These are phyloP conservation scores for Aureobasidium sp. DNA, from an alignment of 2,329 filamentous ascomycete species.

Conservation along the genomic window DNA sequence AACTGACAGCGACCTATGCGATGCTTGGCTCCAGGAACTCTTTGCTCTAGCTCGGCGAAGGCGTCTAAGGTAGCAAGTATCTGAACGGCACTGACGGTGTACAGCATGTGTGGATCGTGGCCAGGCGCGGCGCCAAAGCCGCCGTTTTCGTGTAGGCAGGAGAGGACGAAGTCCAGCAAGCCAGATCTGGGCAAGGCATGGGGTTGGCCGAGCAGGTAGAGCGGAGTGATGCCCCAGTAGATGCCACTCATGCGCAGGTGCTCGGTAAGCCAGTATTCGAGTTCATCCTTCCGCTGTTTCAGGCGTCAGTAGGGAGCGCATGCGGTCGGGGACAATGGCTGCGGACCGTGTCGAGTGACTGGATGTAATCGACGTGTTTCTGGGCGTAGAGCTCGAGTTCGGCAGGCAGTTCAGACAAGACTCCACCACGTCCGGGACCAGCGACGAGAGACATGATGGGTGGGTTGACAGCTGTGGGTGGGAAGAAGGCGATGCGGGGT, in stretches of 20 bases:
- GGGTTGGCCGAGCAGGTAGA: slow-evolving; percentile 76
- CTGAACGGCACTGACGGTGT: slow-evolving; percentile 91
- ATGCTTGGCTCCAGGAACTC: slow-evolving; percentile 58
- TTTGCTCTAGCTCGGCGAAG: slow-evolving; percentile 70
- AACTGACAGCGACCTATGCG: slow-evolving; percentile 71
- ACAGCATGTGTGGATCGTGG: slow-evolving; percentile 93
- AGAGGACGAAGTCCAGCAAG: slow-evolving; percentile 87
- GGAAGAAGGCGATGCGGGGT: not conserved
- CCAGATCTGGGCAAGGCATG: slow-evolving; percentile 73
- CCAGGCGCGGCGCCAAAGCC: slow-evolving; percentile 91
- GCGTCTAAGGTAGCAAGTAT: slow-evolving; percentile 83
- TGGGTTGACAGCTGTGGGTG: not conserved
- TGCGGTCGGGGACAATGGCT: slow-evolving; percentile 16
- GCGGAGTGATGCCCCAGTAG: slow-evolving; percentile 89
- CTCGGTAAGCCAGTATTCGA: slow-evolving; percentile 97
- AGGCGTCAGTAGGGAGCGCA: slow-evolving; percentile 15
- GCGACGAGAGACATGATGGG: slow-evolving; percentile 52
- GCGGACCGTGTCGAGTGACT: slow-evolving; percentile 78
- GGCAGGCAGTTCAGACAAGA: slow-evolving; percentile 33
- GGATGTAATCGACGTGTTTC: slow-evolving; percentile 85
- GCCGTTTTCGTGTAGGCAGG: slow-evolving; percentile 81
- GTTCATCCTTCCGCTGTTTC: slow-evolving; percentile 73
- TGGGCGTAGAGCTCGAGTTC: slow-evolving; percentile 49
- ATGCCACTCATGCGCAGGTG: slow-evolving; percentile 91
- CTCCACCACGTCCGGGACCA: slow-evolving; percentile 49